These are phyloP conservation scores for Rhododendron griersonianum DNA, from an alignment of 148 eudicot genomes.

Conservation along the genomic window DNA sequence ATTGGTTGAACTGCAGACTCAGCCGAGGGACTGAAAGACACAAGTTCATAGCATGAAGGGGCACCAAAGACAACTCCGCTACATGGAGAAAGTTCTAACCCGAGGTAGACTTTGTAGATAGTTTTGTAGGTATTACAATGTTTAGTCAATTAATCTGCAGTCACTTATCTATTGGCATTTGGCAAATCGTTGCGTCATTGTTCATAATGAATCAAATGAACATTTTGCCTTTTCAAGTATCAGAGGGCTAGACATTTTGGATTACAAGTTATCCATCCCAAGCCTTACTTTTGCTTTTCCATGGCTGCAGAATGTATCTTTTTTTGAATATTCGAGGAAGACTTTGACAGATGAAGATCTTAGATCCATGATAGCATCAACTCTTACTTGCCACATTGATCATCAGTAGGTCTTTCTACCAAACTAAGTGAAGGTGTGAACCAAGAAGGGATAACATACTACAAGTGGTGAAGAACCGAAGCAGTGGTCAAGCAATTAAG, in stretches of 20 bases:
- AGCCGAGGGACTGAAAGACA: neutral
- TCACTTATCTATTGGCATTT: neutral
- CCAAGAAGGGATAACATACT: too few species aligned
- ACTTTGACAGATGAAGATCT: constrained; percentile 30
- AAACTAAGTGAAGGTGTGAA: neutral
- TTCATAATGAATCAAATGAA: neutral
- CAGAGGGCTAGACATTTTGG: neutral
- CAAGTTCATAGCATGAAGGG: neutral
- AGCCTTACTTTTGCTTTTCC: constrained; percentile 8
- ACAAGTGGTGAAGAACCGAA: too few species aligned
- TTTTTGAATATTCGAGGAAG: neutral
- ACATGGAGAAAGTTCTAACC: constrained; percentile 12
- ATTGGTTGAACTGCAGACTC: neutral
- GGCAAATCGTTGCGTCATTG: neutral
- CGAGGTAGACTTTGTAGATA: constrained; percentile 18
- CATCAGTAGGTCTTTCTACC: constrained; percentile 24
- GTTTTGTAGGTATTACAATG: neutral
- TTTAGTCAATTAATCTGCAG: neutral
- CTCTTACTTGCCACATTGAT: constrained; percentile 36
- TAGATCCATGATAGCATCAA: constrained; percentile 29
- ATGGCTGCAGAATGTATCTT: neutral
- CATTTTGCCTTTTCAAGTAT: neutral
- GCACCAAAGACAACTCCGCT: neutral
- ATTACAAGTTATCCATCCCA: neutral
- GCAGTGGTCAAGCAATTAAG: too few species aligned